These are phyloP conservation scores for Harringtonia aguacate DNA, from an alignment of 2,329 filamentous ascomycete genomes.

Conservation along the genomic window DNA sequence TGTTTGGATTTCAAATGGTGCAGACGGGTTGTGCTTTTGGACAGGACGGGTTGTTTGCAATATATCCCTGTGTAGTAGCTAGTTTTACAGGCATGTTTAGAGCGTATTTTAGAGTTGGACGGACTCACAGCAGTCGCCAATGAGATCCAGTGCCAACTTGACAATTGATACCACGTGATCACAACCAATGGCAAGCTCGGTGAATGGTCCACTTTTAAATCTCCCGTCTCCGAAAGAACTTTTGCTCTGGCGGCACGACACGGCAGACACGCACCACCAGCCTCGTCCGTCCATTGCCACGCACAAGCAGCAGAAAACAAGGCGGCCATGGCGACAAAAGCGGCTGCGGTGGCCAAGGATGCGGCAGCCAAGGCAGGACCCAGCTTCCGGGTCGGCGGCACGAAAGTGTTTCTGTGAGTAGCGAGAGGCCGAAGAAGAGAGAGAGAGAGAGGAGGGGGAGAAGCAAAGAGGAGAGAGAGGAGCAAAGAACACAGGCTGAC, in stretches of 20 bases:
- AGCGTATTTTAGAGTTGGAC: neutral
- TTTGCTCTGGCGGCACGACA: conserved; percentile 1
- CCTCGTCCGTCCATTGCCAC: neutral
- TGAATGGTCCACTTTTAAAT: conserved; percentile 5
- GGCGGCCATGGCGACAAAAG: conserved; percentile 15
- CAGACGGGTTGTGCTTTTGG: neutral
- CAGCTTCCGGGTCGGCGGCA: conserved; percentile 37
- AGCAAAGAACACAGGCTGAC: neutral
- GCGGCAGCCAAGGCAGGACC: conserved; percentile 22
- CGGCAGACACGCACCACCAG: neutral
- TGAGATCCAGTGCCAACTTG: too few species aligned
- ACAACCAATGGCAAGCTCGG: neutral
- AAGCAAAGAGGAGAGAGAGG: neutral
- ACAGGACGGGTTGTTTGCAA: too few species aligned
- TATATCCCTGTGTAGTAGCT: too few species aligned
- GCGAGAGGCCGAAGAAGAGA: neutral
- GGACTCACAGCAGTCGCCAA: neutral
- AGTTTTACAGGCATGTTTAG: too few species aligned
- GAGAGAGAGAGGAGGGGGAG: neutral
- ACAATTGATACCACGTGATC: neutral
- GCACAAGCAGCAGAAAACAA: neutral
- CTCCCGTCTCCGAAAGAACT: conserved; percentile 1
- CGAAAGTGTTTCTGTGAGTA: conserved; percentile 45
- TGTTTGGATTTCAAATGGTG: neutral
- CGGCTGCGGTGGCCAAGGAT: conserved; percentile 25